Conservation (phyloP, 192 early-diverging fungal species). For the Umbelopsis sp. region DNA sequence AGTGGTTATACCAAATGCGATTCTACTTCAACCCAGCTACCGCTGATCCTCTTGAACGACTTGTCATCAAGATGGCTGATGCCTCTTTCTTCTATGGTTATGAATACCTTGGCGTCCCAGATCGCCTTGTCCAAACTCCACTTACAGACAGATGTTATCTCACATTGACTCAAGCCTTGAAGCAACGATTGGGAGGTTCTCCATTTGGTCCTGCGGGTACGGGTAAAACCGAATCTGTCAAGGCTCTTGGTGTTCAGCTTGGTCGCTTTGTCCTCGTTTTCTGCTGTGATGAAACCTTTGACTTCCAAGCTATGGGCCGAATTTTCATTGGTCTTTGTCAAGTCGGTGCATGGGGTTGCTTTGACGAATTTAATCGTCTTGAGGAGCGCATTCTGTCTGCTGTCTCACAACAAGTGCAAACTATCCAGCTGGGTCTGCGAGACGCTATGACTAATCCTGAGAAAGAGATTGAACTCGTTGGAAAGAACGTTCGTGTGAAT, state of each 20-base stretch:
- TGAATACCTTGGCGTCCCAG: conserved; percentile 96
- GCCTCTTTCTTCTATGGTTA: conserved; percentile 95
- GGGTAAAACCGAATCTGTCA: conserved; percentile 99
- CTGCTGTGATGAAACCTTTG: conserved; percentile 99
- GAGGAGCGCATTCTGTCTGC: conserved; percentile 98
- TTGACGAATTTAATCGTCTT: conserved; percentile 99
- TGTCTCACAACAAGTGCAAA: conserved; percentile 99
- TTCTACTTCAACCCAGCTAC: conserved; percentile 68
- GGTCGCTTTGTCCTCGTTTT: conserved; percentile 98
- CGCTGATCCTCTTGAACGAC: conserved; percentile 69
- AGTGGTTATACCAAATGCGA: conserved; percentile 96
- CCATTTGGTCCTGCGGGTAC: conserved; percentile 99
- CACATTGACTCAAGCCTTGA: conserved; percentile 96
- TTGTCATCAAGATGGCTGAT: conserved; percentile 90
- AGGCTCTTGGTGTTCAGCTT: conserved; percentile 92
- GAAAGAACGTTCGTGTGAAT: conserved; percentile 84
- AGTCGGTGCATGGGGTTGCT: conserved; percentile 99
- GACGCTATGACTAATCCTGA: conserved; percentile 56
- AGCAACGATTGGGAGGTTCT: conserved; percentile 89
- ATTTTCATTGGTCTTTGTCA: conserved; percentile 99
- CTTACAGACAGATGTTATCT: conserved; percentile 98
- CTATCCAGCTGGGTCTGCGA: conserved; percentile 94
- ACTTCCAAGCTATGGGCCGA: conserved; percentile 99
- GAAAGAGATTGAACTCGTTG: conserved; percentile 91
- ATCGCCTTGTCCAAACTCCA: conserved; percentile 98